These are phyloP conservation scores for Cucurbita argyrosperma DNA, from an alignment of 306 rosid species.

Conservation along the genomic window DNA sequence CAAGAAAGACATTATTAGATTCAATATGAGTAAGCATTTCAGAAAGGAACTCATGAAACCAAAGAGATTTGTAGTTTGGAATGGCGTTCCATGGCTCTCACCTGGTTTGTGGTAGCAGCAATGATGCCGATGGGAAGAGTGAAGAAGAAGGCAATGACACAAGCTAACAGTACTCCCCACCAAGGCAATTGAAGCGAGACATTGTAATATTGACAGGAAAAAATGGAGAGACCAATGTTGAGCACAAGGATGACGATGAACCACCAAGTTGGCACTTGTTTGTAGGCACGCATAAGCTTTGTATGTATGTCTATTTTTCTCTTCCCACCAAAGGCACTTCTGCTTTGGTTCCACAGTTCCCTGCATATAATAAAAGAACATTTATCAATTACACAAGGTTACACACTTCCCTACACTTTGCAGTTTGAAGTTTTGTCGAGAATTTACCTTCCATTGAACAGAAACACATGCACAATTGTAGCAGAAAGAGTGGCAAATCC, in stretches of 20 bases:
- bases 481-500: slow-evolving; percentile 72
- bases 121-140: slow-evolving; percentile 70
- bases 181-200: slow-evolving; percentile 68
- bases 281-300: slow-evolving; percentile 53
- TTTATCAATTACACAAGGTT: not conserved
- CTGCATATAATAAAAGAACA: slow-evolving; percentile 15
- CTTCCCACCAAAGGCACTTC: slow-evolving; percentile 29
- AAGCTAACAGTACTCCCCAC: slow-evolving; percentile 82
- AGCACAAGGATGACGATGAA: slow-evolving; percentile 34
- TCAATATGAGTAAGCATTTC: not conserved
- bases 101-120: slow-evolving; percentile 76
- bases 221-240: slow-evolving; percentile 46
- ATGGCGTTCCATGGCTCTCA: slow-evolving; percentile 1
- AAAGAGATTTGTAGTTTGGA: not conserved
- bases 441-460: slow-evolving; percentile 56
- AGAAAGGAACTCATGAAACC: not conserved
- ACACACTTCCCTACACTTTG: not conserved
- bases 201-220: slow-evolving; percentile 34
- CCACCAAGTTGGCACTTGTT: slow-evolving; percentile 64
- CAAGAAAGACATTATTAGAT: slow-evolving; percentile 6
- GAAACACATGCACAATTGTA: slow-evolving; percentile 56
- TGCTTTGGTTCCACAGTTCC: slow-evolving; percentile 37
- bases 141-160: slow-evolving; percentile 43
- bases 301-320: slow-evolving; percentile 48
- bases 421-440: not conserved